A percentile compares a stretch with the other conserved stretches of the same genome.
These are phyloP conservation scores for Eutypa lata DNA, from an alignment of 2,329 filamentous ascomycete species.

Conservation along the genomic window DNA sequence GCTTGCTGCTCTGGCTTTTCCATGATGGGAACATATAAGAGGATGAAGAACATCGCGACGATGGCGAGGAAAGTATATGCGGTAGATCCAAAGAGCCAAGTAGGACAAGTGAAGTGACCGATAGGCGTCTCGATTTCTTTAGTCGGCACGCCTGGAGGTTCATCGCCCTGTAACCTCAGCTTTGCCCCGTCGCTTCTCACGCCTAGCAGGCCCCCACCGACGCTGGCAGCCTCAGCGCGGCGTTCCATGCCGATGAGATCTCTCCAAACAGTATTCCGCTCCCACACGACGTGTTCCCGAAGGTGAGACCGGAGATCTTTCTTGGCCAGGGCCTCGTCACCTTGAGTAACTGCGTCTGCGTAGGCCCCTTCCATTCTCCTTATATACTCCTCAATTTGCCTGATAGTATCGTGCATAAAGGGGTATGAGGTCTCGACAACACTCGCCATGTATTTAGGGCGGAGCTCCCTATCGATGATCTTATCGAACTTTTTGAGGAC, in stretches of 20 bases:
- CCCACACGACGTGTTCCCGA: slow-evolving; percentile 96
- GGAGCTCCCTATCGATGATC: slow-evolving; percentile 79
- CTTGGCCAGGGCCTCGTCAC: slow-evolving; percentile 72
- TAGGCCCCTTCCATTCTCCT: slow-evolving; percentile 74
- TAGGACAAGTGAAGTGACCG: slow-evolving; percentile 70
- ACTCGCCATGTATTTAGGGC: slow-evolving; percentile 69
- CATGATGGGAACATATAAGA: slow-evolving; percentile 80
- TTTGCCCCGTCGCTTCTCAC: slow-evolving; percentile 65
- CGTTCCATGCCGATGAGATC: slow-evolving; percentile 98
- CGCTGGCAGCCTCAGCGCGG: slow-evolving; percentile 87
- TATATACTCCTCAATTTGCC: slow-evolving; percentile 69
- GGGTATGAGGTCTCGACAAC: slow-evolving; percentile 77
- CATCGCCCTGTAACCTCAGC: slow-evolving; percentile 80
- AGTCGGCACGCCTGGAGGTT: slow-evolving; percentile 56
- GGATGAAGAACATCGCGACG: slow-evolving; percentile 66
- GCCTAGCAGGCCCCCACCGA: slow-evolving; percentile 82
- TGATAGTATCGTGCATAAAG: slow-evolving; percentile 72
- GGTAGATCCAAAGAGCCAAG: slow-evolving; percentile 79
- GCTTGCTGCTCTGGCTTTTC: slow-evolving; percentile 88
- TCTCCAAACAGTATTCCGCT: slow-evolving; percentile 96
- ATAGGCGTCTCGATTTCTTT: slow-evolving; percentile 78
- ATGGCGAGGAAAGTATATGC: slow-evolving; percentile 74
- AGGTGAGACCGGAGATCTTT: slow-evolving; percentile 87
- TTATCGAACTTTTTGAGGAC: slow-evolving; percentile 99
- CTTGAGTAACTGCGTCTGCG: slow-evolving; percentile 75